These are phyloP conservation scores for Huiozyma naganishii DNA, from an alignment of 805 yeast species.

Conservation along the genomic window DNA sequence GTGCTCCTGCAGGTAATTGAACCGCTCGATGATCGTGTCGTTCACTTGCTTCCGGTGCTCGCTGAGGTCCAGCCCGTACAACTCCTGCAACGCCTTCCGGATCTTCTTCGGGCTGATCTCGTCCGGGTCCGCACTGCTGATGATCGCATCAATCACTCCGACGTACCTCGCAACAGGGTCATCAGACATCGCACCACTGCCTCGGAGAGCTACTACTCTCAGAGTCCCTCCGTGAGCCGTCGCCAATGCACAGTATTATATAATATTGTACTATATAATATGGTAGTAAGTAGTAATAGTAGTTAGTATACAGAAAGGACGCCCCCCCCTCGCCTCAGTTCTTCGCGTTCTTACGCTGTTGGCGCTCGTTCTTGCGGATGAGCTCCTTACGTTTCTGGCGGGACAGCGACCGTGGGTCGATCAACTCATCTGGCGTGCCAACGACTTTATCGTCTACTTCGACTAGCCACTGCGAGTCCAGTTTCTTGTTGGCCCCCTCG, in stretches of 20 bases:
- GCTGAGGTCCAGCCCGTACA: conserved; percentile 48
- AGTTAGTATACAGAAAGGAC: no score
- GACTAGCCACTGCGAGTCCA: conserved; percentile 90
- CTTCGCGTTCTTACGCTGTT: conserved; percentile 62
- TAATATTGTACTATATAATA: no score
- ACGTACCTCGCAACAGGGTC: conserved; percentile 28
- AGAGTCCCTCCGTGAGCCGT: no score
- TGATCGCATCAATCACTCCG: conserved; percentile 53
- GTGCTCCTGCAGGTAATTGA: conserved; percentile 34
- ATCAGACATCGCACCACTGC: no score
- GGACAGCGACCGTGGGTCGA: conserved; percentile 76
- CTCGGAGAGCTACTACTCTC: no score
- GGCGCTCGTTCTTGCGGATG: conserved; percentile 58
- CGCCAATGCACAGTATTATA: background rate
- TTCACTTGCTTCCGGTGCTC: conserved; percentile 45
- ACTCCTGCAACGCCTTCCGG: conserved; percentile 59
- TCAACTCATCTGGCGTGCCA: conserved; percentile 48
- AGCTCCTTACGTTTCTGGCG: conserved; percentile 79
- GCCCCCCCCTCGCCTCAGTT: no score
- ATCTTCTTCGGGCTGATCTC: conserved; percentile 61
- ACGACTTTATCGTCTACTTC: conserved; percentile 75
- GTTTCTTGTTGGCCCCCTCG: conserved; percentile 79
- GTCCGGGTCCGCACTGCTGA: conserved; percentile 59
- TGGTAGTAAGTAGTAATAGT: background rate
- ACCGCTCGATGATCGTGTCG: conserved; percentile 48